Evolutionary conservation across 2,329 filamentous ascomycete genomes (phyloP).

Genomic region (Colletotrichum melonis): DNA sequence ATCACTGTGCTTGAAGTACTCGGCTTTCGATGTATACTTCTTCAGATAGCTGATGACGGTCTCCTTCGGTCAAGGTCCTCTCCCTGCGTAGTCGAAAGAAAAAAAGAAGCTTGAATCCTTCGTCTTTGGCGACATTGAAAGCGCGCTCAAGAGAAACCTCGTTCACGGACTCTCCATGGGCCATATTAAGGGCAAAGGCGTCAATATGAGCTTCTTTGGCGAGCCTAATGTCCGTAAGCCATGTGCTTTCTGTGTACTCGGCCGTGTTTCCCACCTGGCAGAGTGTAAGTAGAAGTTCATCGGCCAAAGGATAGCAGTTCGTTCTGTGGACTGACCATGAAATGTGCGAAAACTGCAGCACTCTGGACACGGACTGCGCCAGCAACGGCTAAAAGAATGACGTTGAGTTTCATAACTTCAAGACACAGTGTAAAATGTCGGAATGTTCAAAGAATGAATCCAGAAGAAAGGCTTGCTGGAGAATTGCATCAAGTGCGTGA

Average conservation of each 20-base stretch:
- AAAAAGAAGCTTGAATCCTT: constrained; percentile 19
- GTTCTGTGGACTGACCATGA: no score
- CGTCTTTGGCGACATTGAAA: not conserved
- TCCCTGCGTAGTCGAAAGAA: constrained; percentile 18
- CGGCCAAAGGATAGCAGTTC: no score
- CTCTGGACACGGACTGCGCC: no score
- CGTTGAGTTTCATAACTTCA: no score
- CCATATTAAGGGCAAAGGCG: constrained; percentile 29
- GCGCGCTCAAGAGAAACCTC: constrained; percentile 12
- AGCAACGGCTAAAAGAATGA: no score
- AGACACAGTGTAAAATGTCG: no score
- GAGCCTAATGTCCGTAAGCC: constrained; percentile 8
- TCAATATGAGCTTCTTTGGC: constrained; percentile 31
- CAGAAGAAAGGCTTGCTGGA: no score
- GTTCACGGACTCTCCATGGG: constrained; percentile 23
- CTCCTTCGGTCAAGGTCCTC: not conserved
- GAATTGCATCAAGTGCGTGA: no score
- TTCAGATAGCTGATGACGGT: not conserved
- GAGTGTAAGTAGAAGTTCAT: no score
- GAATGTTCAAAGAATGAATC: no score
- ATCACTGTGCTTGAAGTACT: constrained; percentile 37
- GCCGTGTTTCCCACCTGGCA: not conserved
- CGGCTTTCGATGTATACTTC: not conserved
- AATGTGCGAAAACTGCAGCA: no score
- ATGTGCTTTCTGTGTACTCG: not conserved